Evolutionary conservation across 805 yeast species (phyloP), one percentile per base, ranked within the genome.

Genomic region (Pichia nanzhaoensis): DNA sequence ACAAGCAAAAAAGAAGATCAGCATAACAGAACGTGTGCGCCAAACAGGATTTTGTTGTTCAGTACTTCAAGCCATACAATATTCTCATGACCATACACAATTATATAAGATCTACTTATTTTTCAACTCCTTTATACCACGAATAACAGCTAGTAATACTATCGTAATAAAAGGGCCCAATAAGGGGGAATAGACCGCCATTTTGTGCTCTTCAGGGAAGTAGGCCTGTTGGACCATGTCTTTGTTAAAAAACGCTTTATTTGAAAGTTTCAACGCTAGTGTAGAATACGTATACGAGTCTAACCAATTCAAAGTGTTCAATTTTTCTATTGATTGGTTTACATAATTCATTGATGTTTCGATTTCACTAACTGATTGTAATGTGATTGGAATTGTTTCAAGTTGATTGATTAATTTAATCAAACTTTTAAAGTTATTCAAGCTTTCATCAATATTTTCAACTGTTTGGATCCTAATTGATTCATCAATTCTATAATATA

Each of bases 191-290:
- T 89, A 93, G 1, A 93, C 95, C 0, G 99, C 98, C 57, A 93
- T 71, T 61, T 87, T 90, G 60, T 91, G 99, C 61, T 91, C 97
- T 51, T 85, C 91, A 0, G 99, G 98, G 70, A 90, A 88, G 62
- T 85, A 89, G 45, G 84, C 87, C 59, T 91, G 97, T 57, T 88
- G 95, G 24, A 93, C 87, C 96, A 93, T 91, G 61, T 84, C 90
- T 55, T 86, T 85, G 54, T 91, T 95, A 61, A 91, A 91, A 56
- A 91, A 91, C 0, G 98, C 97, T 38, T 69, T 69, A 52, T 80
- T 74, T 0, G 96, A 84, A 38, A 72, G 65, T 13, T 66, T 57
- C 36, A 80, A 68, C 0, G 95, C 86, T n/a, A 60, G 54, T 13
- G 82, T 73, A 1, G 79, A 70, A 14, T 43, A 37, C 6, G 53